These are phyloP conservation scores for Leishmania martiniquensis DNA, from an alignment of 208 protist genomes.

Conservation along the genomic window DNA sequence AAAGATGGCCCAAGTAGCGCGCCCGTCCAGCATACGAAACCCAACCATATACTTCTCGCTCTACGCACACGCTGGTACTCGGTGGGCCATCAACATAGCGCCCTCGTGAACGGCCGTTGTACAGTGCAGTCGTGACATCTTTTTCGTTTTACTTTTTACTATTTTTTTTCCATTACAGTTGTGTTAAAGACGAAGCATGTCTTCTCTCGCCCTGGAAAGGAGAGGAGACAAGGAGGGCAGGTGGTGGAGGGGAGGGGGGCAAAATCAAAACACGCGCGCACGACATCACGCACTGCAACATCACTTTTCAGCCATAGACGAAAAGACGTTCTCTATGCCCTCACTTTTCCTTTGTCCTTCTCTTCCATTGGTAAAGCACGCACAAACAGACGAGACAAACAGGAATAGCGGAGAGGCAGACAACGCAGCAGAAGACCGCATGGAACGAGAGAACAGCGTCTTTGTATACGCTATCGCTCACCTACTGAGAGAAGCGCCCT, in stretches of 20 bases:
- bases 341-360: neutral
- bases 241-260: neutral
- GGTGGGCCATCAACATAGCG: neutral
- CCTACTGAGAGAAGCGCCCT: no score
- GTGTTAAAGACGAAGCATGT: slow-evolving; percentile 34
- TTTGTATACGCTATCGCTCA: no score
- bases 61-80: neutral
- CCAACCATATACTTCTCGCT: neutral
- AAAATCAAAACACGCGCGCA: neutral
- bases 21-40: neutral
- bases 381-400: neutral
- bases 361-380: neutral
- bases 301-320: neutral
- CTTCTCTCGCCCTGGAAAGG: neutral
- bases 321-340: neutral
- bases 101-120: neutral
- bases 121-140: neutral
- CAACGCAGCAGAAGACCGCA: no score
- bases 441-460: no score
- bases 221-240: neutral
- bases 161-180: slow-evolving; percentile 2
- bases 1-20: neutral
- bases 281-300: neutral
- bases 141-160: neutral
- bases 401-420: neutral